A percentile compares a stretch with the other conserved stretches of the same genome.
Conservation (phyloP, 2,329 filamentous ascomycete species). For the Whalleya microplaca region DNA sequence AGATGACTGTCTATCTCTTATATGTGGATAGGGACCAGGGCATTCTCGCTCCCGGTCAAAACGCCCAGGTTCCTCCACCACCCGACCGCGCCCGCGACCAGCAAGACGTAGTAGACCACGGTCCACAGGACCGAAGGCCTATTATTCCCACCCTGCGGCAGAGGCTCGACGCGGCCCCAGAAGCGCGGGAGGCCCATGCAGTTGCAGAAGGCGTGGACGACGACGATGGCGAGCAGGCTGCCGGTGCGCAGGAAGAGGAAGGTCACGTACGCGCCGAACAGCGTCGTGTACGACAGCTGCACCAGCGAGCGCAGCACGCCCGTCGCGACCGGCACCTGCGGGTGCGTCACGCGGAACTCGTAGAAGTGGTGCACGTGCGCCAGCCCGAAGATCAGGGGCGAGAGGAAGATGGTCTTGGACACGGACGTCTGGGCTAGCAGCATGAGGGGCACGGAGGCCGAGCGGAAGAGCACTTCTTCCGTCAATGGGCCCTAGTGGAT, state of each 20-base stretch:
- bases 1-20: constrained; percentile 18
- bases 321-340: constrained; percentile 64
- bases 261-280: constrained; percentile 92
- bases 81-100: constrained; percentile 70
- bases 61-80: constrained; percentile 75
- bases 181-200: constrained; percentile 85
- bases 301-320: constrained; percentile 74
- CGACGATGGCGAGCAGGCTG: constrained; percentile 73
- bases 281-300: constrained; percentile 86
- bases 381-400: constrained; percentile 88
- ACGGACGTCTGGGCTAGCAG: constrained; percentile 67
- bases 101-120: constrained; percentile 74
- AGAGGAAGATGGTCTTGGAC: constrained; percentile 71
- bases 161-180: constrained; percentile 74
- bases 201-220: constrained; percentile 90
- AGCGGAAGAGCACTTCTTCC: constrained; percentile 93
- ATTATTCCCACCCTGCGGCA: constrained; percentile 32
- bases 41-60: constrained; percentile 67
- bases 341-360: constrained; percentile 84
- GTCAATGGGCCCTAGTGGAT: constrained; percentile 77
- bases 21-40: constrained; percentile 44
- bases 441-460: constrained; percentile 81
- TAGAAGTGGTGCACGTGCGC: constrained; percentile 96
- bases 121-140: constrained; percentile 64
- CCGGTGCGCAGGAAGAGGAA: constrained; percentile 88